Base-by-base conservation (phyloP, 129 eudicot species). In the Smallanthus sonchifolius region DNA sequence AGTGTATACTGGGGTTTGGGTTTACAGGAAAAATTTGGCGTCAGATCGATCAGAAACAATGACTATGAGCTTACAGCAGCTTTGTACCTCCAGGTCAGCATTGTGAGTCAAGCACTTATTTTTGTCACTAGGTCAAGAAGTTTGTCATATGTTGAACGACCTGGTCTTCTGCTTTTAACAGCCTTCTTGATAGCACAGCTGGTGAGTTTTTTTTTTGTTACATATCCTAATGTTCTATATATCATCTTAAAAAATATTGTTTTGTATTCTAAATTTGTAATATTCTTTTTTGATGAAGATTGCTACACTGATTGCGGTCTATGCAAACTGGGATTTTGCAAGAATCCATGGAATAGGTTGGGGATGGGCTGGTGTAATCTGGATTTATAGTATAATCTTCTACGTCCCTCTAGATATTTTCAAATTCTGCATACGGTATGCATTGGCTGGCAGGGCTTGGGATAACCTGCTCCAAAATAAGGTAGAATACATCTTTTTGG, bases 281-380 rank as follows among this genome's bases (percentile, higher is more conserved):
- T 20, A 28, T 57, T 30, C 24, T 66, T 52, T 74, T 20, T 30
- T 40, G 43, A 20, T 77, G 38, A n/a, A 91, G 97, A 63, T 88
- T 54, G 97, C 97, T 67, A 91, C 97, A 20, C 34, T 91, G n/a
- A 80, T 91, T 11, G 92, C 97, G 2, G 97, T 91, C n/a, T 91
- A 91, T 68, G 92, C 95, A 69, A 80, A 86, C 73, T 91, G 97
- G 97, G 85, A 66, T 4, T 91, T 91, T 55, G 97, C 97, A 3
- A 81, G 81, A 32, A 88, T 88, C 44, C n/a, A 81, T 1, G 97
- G 97, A 36, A 79, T 91, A 5, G 97, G 97, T 8, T 91, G 97
- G 97, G 97, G 97, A 32, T 91, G 97, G 97, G 97, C 95, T 6
- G 97, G 92, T 2, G 92, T 91, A 48, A 88, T 91, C 40, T 91